phyloP scores from a whole-genome alignment of 306 rosid genomes.

The Betula pendula region DNA sequence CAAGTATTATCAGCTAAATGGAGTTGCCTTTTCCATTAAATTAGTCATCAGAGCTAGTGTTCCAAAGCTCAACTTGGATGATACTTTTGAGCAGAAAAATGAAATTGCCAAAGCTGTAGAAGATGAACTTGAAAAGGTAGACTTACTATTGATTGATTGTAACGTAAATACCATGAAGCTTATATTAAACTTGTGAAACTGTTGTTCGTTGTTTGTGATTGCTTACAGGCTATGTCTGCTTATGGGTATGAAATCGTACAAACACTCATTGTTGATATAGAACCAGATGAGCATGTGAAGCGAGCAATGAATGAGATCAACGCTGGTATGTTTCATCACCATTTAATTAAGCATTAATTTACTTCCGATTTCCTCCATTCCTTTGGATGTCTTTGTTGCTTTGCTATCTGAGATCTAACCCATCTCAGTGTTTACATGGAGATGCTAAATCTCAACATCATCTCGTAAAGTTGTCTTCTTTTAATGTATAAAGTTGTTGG shows the following conservation, averaged over 20 bases:
- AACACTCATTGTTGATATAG: constrained; percentile 84
- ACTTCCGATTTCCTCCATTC: neutral
- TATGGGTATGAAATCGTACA: constrained; percentile 94
- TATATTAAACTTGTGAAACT: constrained; percentile 17
- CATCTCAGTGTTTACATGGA: neutral
- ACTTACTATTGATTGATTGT: constrained; percentile 1
- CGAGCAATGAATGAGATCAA: constrained; percentile 97
- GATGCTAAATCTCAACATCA: neutral
- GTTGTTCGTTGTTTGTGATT: constrained; percentile 16
- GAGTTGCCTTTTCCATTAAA: constrained; percentile 23
- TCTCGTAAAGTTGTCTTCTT: neutral
- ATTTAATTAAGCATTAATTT: constrained; percentile 12
- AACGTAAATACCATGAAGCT: constrained; percentile 1
- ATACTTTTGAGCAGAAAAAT: constrained; percentile 90
- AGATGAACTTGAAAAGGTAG: constrained; percentile 87
- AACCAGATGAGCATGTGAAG: constrained; percentile 88
- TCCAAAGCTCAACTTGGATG: constrained; percentile 89
- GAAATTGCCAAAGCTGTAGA: constrained; percentile 93
- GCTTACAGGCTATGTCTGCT: constrained; percentile 88
- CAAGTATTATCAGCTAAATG: constrained; percentile 18
- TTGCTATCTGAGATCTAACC: neutral
- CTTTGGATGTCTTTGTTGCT: neutral
- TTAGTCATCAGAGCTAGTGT: constrained; percentile 88
- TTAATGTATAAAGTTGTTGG: neutral
- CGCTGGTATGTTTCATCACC: constrained; percentile 59